Base-by-base conservation (phyloP, 2,329 filamentous ascomycete species). In the Mycogone perniciosa region DNA sequence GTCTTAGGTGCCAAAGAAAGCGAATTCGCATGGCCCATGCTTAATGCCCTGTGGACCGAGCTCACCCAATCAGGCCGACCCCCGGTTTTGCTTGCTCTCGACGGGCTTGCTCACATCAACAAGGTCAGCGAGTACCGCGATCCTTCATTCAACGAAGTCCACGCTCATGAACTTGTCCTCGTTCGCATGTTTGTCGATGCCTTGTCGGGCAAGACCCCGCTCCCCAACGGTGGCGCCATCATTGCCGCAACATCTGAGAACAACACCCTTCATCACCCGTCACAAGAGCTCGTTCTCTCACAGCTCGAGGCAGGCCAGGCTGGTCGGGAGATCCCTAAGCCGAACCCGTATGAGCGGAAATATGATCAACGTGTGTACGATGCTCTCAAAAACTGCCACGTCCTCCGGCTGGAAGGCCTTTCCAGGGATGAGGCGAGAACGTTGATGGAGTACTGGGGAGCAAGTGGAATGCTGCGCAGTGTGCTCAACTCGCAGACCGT, bases 361-460 rank as follows among this genome's bases (percentile, higher is more conserved):
- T 85, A 82, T 66, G 81, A 85, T 60, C 65, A 73, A 48, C 74
- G 80, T 38, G 75, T 79, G 40, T 78, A 80, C 56, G 74, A 75
- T 26, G 71, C 70, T 2, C 68, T 85, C 47, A 67, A 74, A 55
- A 72, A 73, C 41, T 72, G 77, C 38, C 66, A 71, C 52, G 71
- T 82, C 2, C 57, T 84, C 48, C 76, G 79, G 20, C 64, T 96
- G 20, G 76, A 79, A 39, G 86, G 88, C 7, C 62, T 96, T 58
- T 85, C 74, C 60, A 88, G 85, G 69, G 71, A 77, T 2, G 92
- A 97, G 71, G 84, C 88, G 8, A 80, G 85, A 53, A 78, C 82
- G 1, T 74, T 95, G 59, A 85, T 97, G 82, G 90, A 96, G 73
- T 97, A 96, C 72, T 97, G 92, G 76, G 90, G 89, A 5, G 82